Percentiles rank a stretch among this genome's conserved stretches.
phyloP scores from a whole-genome alignment of 192 early-diverging fungal species.

The Gonapodya sp. region DNA sequence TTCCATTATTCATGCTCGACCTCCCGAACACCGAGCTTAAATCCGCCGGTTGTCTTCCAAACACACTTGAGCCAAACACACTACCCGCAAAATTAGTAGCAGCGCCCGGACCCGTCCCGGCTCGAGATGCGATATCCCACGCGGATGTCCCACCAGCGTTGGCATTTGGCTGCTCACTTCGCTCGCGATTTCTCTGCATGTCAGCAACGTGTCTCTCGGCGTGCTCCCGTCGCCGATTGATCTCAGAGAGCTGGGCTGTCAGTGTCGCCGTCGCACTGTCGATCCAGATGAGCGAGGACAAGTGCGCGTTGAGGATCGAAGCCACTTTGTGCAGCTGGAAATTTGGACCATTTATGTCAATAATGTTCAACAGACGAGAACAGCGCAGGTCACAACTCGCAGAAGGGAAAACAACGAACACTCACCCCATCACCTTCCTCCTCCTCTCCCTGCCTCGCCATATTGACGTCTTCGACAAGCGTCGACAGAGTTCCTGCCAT shows the following conservation, averaged over 20 bases:
- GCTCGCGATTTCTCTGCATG: neutral
- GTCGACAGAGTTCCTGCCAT: slow-evolving; percentile 64
- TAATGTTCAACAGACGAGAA: too few species aligned
- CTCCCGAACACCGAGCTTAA: neutral
- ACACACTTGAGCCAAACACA: neutral
- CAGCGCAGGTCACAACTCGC: neutral
- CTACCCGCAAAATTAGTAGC: neutral
- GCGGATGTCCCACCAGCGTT: neutral
- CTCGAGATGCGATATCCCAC: neutral
- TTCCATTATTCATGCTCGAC: neutral
- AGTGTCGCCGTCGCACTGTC: slow-evolving; percentile 54
- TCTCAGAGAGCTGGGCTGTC: slow-evolving; percentile 43
- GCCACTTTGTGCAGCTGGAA: slow-evolving; percentile 60
- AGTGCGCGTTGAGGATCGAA: slow-evolving; percentile 81
- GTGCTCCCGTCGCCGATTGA: slow-evolving; percentile 14
- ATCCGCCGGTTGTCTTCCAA: neutral
- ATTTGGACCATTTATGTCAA: too few species aligned
- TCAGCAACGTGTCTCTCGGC: neutral
- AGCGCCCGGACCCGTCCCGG: too few species aligned
- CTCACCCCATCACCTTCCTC: slow-evolving; percentile 26
- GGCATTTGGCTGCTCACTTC: neutral
- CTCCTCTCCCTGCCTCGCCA: slow-evolving; percentile 28
- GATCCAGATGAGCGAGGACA: slow-evolving; percentile 90
- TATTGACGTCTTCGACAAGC: slow-evolving; percentile 84
- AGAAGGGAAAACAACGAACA: neutral